Conservation (phyloP, 192 early-diverging fungal species). For the Powellomyces hirtus region DNA sequence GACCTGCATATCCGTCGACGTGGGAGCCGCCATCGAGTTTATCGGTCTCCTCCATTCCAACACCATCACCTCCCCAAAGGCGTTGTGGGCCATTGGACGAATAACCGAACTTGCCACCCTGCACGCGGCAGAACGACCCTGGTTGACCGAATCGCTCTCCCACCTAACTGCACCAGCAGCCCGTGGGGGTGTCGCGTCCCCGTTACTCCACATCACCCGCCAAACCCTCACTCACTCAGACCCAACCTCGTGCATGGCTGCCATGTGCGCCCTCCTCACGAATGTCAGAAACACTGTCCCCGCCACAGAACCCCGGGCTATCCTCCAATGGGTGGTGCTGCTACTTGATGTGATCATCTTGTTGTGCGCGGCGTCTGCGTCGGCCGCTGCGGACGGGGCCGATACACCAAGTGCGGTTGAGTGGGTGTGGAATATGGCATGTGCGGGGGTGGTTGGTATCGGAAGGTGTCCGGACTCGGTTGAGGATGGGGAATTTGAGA, state of each 20-base stretch:
- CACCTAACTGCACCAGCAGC: not conserved
- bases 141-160: not conserved
- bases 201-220: not conserved
- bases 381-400: not conserved
- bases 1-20: not conserved
- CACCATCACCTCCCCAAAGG: not conserved
- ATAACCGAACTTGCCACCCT: not conserved
- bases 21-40: not conserved
- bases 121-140: not conserved
- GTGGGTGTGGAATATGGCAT: not conserved
- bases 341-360: conserved; percentile 22
- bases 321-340: conserved; percentile 5
- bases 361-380: not conserved
- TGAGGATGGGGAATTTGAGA: not conserved
- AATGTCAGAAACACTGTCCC: not conserved
- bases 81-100: not conserved
- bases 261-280: not conserved
- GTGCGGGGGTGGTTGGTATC: not conserved
- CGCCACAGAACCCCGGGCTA: not conserved
- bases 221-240: not conserved
- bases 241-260: too few relatives aligned
- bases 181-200: not conserved
- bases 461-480: not conserved
- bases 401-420: too few relatives aligned
- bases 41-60: not conserved